A percentile compares a stretch with the other conserved stretches of the same genome.
phyloP scores from a whole-genome alignment of 2,329 filamentous ascomycete genomes.

The Mycogone perniciosa region DNA sequence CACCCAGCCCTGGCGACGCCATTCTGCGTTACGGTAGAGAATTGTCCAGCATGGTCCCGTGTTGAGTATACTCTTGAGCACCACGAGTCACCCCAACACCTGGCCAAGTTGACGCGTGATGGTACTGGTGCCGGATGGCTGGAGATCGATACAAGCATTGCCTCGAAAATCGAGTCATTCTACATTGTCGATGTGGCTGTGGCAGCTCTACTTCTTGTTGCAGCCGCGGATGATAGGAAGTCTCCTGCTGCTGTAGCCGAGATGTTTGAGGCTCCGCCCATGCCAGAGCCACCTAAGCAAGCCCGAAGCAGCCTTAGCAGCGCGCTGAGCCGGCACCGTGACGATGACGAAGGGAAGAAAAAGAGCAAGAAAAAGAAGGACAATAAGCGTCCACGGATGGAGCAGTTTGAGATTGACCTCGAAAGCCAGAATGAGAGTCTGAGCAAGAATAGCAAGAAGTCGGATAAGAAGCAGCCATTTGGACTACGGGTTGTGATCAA shows the following conservation, averaged over 20 bases:
- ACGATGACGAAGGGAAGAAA: constrained; percentile 22
- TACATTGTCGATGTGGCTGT: constrained; percentile 59
- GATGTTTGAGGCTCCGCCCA: constrained; percentile 54
- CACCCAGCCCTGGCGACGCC: constrained; percentile 58
- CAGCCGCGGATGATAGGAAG: constrained; percentile 49
- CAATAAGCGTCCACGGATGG: constrained; percentile 36
- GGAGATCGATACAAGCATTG: constrained; percentile 56
- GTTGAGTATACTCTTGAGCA: constrained; percentile 62
- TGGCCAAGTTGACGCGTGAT: constrained; percentile 55
- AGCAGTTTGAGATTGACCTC: constrained; percentile 55
- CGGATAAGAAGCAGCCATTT: constrained; percentile 45
- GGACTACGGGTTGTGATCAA: constrained; percentile 43
- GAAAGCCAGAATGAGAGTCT: constrained; percentile 53
- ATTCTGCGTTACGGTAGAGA: constrained; percentile 54
- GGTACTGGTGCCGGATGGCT: constrained; percentile 53
- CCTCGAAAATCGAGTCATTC: constrained; percentile 52
- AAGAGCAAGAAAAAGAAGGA: constrained; percentile 37
- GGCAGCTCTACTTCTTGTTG: constrained; percentile 53
- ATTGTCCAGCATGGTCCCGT: constrained; percentile 52
- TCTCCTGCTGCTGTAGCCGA: constrained; percentile 33
- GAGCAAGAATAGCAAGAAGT: constrained; percentile 30
- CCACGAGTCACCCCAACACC: constrained; percentile 52
- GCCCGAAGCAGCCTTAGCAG: constrained; percentile 23
- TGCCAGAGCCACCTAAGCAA: constrained; percentile 18
- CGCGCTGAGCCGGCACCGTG: constrained; percentile 23